phyloP scores from a whole-genome alignment of 2,329 filamentous ascomycete genomes.

The Fusarium incarnatum region DNA sequence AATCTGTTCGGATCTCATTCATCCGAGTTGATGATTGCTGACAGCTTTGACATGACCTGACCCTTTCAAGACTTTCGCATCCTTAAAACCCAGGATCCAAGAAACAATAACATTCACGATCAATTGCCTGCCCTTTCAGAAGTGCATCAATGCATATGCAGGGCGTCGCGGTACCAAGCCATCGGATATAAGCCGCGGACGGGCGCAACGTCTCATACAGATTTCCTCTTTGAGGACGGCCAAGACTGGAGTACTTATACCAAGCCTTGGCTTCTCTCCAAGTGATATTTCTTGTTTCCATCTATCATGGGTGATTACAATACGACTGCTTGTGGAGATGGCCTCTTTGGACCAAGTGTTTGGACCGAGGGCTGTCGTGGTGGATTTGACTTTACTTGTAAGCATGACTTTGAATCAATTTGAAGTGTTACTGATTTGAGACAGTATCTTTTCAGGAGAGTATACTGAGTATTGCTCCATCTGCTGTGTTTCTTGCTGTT shows the following conservation, averaged over 20 bases:
- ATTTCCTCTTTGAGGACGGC: background rate
- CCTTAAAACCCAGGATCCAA: too few species aligned
- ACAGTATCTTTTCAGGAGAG: conserved; percentile 49
- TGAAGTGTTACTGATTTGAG: background rate
- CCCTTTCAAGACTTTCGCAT: background rate
- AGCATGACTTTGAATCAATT: background rate
- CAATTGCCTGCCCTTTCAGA: background rate
- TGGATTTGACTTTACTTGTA: conserved; percentile 51
- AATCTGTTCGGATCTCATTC: conserved; percentile 15
- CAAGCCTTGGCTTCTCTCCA: background rate
- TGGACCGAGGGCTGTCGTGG: conserved; percentile 47
- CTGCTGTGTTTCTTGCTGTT: conserved; percentile 44
- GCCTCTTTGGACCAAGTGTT: conserved; percentile 47
- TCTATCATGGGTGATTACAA: conserved; percentile 41
- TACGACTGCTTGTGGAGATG: conserved; percentile 46
- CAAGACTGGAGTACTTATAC: background rate
- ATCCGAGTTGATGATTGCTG: conserved; percentile 15
- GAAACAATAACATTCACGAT: background rate
- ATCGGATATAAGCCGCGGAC: background rate
- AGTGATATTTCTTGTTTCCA: background rate
- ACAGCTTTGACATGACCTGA: background rate
- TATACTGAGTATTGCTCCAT: conserved; percentile 42
- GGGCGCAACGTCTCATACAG: background rate
- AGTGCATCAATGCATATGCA: background rate
- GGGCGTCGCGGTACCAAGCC: background rate